Evolutionary conservation across 768 basidiomycete species (phyloP).

Genomic region (Trametes cubensis): DNA sequence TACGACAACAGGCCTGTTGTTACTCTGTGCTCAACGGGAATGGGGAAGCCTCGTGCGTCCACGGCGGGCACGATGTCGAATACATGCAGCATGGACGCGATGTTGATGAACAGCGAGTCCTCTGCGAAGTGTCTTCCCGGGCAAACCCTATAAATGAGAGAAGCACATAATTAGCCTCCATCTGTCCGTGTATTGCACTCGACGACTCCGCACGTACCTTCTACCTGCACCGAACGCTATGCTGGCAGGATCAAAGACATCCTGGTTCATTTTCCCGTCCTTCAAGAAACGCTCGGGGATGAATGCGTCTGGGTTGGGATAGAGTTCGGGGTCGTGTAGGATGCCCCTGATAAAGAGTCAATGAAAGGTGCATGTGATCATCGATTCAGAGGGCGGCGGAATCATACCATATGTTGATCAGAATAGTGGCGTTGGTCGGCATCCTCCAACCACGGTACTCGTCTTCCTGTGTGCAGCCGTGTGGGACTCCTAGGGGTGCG

Average conservation of each 20-base stretch:
- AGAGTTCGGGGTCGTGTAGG: slow-evolving; percentile 49
- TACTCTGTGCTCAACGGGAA: neutral
- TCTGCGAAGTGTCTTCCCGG: slow-evolving; percentile 22
- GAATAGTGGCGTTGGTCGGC: slow-evolving; percentile 32
- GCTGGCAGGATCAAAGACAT: slow-evolving; percentile 6
- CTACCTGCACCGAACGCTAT: slow-evolving; percentile 34
- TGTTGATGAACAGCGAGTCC: slow-evolving; percentile 16
- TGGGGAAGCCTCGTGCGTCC: slow-evolving; percentile 13
- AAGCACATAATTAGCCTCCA: neutral
- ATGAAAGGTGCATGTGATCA: neutral
- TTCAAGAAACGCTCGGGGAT: slow-evolving; percentile 52
- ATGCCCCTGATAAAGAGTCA: slow-evolving; percentile 45
- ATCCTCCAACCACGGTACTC: slow-evolving; percentile 44
- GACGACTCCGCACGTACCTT: slow-evolving; percentile 1
- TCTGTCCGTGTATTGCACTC: neutral
- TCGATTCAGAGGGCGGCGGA: neutral
- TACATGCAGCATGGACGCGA: slow-evolving; percentile 19
- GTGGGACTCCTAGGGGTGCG: slow-evolving; percentile 21
- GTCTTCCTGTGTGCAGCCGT: slow-evolving; percentile 42
- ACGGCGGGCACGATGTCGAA: slow-evolving; percentile 17
- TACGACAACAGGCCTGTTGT: no score
- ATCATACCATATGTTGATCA: slow-evolving; percentile 24
- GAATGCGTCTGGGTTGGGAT: slow-evolving; percentile 50
- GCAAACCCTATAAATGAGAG: slow-evolving; percentile 16
- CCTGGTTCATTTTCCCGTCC: slow-evolving; percentile 19